Percentiles rank a stretch among this genome's conserved stretches.
These are phyloP conservation scores for Leccinum disarticulatum DNA, from an alignment of 768 basidiomycete genomes.

Conservation along the genomic window DNA sequence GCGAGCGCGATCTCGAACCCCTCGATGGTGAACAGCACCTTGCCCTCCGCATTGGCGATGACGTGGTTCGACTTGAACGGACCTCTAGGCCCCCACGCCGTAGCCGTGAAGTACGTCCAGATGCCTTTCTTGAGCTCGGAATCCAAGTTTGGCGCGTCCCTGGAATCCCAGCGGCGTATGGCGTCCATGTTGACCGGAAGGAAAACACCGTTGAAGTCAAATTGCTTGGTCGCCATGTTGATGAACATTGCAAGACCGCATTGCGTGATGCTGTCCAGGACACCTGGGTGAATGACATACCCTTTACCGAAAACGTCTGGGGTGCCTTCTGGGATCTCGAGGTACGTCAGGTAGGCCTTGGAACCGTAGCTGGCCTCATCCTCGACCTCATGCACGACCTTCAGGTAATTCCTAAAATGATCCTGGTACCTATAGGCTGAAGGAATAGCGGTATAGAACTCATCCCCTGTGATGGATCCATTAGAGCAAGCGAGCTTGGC, in stretches of 20 bases:
- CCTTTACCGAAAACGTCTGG: conserved; percentile 31
- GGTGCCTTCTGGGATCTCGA: conserved; percentile 21
- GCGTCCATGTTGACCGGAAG: conserved; percentile 33
- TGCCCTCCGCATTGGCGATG: conserved; percentile 30
- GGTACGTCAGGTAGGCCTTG: conserved; percentile 29
- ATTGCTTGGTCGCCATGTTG: conserved; percentile 30
- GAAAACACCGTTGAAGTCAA: conserved; percentile 33
- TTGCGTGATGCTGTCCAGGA: conserved; percentile 27
- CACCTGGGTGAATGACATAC: conserved; percentile 34
- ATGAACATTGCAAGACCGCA: conserved; percentile 32
- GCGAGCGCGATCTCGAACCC: conserved; percentile 36
- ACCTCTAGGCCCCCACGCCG: conserved; percentile 23
- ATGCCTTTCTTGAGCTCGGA: conserved; percentile 29
- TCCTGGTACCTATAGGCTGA: conserved; percentile 22
- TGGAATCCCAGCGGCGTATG: conserved; percentile 31
- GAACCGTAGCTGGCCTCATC: conserved; percentile 28
- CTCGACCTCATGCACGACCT: conserved; percentile 27
- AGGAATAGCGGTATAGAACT: conserved; percentile 21
- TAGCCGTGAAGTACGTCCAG: conserved; percentile 30
- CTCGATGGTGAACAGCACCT: conserved; percentile 33
- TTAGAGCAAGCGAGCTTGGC: conserved; percentile 20
- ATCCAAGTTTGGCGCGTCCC: conserved; percentile 23
- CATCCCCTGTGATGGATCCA: conserved; percentile 18
- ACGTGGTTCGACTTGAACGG: conserved; percentile 20
- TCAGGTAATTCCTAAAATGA: conserved; percentile 30